A percentile compares a stretch with the other conserved stretches of the same genome.
phyloP scores from a whole-genome alignment of 192 early-diverging fungal genomes.

The Lobulomyces angularis region DNA sequence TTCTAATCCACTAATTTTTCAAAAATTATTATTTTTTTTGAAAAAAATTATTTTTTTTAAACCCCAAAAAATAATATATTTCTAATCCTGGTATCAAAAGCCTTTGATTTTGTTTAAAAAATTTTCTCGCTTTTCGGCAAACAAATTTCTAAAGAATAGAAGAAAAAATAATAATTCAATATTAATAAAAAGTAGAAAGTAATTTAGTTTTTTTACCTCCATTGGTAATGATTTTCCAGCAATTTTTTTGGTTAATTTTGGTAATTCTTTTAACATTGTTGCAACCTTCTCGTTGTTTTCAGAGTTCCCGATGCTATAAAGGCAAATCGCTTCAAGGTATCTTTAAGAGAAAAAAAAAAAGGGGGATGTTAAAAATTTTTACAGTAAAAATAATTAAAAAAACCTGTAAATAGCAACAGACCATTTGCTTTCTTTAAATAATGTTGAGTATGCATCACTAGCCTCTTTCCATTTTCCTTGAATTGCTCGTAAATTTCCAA shows the following conservation, averaged over 20 bases:
- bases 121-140: slow-evolving; percentile 69
- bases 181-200: neutral
- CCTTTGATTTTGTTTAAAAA: slow-evolving; percentile 45
- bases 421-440: slow-evolving; percentile 75
- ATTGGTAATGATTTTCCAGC: slow-evolving; percentile 77
- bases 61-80: slow-evolving; percentile 57
- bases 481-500: slow-evolving; percentile 51
- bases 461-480: slow-evolving; percentile 49
- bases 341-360: no score
- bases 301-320: slow-evolving; percentile 8
- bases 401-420: slow-evolving; percentile 72
- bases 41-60: no score
- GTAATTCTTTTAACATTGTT: slow-evolving; percentile 54
- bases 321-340: slow-evolving; percentile 4
- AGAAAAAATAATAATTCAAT: slow-evolving; percentile 6
- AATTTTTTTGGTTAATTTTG: slow-evolving; percentile 54
- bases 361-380: no score
- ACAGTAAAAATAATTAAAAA: slow-evolving; percentile 49
- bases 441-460: slow-evolving; percentile 39
- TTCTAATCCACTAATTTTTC: slow-evolving; percentile 60
- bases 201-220: slow-evolving; percentile 34
- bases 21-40: no score
- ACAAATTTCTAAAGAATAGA: slow-evolving; percentile 51
- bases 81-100: slow-evolving; percentile 68
- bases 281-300: slow-evolving; percentile 30